Percentiles rank a stretch among this genome's conserved stretches.
Evolutionary conservation across 2,329 filamentous ascomycete species (phyloP).

Genomic region (Trichoderma breve): DNA sequence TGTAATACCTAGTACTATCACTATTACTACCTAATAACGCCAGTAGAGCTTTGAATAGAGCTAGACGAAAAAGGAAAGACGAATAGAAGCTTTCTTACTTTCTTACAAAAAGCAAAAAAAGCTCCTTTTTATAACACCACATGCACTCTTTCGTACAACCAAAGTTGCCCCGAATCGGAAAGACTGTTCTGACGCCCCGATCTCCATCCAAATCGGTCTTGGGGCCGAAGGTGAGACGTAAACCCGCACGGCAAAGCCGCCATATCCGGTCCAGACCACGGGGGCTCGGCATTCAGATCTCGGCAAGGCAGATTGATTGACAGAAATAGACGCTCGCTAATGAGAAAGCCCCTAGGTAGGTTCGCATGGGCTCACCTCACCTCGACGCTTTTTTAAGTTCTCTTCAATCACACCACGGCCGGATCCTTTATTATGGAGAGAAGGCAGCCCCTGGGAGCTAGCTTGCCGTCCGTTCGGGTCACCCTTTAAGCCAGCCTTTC

Average conservation of each 20-base stretch:
- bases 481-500: neutral
- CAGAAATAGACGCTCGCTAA: constrained; percentile 7
- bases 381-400: constrained; percentile 3
- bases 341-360: neutral
- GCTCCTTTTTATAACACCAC: neutral
- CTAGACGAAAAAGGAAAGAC: neutral
- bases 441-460: constrained; percentile 4
- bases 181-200: neutral
- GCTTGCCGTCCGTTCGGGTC: neutral
- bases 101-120: neutral
- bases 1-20: constrained; percentile 5
- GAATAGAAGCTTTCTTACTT: neutral
- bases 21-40: constrained; percentile 12
- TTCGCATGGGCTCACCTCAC: neutral
- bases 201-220: neutral
- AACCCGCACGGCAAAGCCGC: constrained; percentile 6
- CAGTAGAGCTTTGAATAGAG: constrained; percentile 16
- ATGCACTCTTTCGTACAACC: neutral
- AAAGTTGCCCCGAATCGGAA: constrained; percentile 7
- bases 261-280: constrained; percentile 10
- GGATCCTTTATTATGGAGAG: neutral
- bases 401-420: neutral
- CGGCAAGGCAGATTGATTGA: neutral
- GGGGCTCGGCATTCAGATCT: constrained; percentile 1
- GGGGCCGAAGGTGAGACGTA: constrained; percentile 8